Conservation (phyloP, 306 rosid genomes). For the Cucumis cinereus region DNA sequence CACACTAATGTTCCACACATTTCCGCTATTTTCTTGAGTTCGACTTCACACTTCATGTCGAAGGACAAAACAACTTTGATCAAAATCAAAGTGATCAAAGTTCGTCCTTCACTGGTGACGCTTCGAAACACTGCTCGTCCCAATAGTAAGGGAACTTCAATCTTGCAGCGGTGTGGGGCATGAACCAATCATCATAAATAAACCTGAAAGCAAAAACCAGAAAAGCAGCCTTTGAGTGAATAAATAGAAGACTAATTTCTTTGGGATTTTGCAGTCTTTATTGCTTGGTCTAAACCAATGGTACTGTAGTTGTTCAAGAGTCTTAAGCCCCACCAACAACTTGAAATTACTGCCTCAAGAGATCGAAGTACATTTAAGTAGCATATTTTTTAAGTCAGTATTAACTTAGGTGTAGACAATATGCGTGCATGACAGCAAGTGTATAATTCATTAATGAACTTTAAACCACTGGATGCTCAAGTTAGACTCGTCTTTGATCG, state of each 20-base stretch:
- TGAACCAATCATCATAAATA: conserved; percentile 57
- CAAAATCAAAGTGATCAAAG: conserved; percentile 42
- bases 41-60: not conserved
- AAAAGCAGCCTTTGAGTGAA: not conserved
- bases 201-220: conserved; percentile 38
- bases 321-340: not conserved
- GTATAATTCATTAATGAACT: not conserved
- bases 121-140: conserved; percentile 66
- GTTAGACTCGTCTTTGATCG: not conserved
- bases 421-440: not conserved
- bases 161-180: conserved; percentile 88
- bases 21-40: not conserved
- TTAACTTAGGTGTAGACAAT: not conserved
- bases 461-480: not conserved
- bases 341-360: not conserved
- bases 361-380: not conserved
- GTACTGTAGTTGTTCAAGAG: not conserved
- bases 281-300: not conserved
- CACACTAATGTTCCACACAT: not conserved
- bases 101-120: conserved; percentile 50
- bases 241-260: not conserved
- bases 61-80: not conserved
- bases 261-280: not conserved
- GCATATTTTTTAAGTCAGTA: not conserved
- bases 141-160: conserved; percentile 64